Conservation (phyloP, 345 rosid species). For the Lagerstroemia speciosa region DNA sequence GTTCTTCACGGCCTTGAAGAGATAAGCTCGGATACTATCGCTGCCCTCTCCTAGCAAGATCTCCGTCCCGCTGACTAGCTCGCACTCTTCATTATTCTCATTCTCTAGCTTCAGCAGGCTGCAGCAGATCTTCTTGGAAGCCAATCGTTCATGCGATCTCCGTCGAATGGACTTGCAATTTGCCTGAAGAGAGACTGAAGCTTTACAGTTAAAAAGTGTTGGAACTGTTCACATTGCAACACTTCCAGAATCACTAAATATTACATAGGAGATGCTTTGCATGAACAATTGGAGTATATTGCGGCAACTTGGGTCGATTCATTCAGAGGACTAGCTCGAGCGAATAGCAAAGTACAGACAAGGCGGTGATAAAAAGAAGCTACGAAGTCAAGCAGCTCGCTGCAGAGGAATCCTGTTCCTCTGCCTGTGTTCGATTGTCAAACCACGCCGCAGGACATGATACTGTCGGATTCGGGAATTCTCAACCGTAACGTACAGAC, state of each 20-base stretch:
- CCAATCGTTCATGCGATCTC: constrained; percentile 9
- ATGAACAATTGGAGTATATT: no score
- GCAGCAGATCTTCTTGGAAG: constrained; percentile 15
- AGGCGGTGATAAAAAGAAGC: no score
- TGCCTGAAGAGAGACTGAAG: constrained; percentile 50
- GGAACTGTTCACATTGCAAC: neutral
- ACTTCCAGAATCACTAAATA: no score
- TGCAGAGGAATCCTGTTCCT: neutral
- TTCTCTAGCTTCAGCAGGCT: constrained; percentile 34
- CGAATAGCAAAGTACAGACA: no score
- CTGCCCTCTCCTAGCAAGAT: constrained; percentile 45
- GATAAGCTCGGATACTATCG: constrained; percentile 52
- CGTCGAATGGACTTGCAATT: constrained; percentile 18
- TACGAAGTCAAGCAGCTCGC: no score
- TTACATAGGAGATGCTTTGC: no score
- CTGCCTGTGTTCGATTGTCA: neutral
- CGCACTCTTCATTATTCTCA: constrained; percentile 61
- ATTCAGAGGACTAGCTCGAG: no score
- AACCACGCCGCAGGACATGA: neutral
- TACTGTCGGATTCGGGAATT: neutral
- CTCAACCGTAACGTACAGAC: neutral
- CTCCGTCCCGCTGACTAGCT: constrained; percentile 60
- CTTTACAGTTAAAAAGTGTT: constrained; percentile 23
- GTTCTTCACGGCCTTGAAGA: constrained; percentile 75
- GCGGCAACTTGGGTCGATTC: neutral